A percentile compares a stretch with the other conserved stretches of the same genome.
Conservation (phyloP, 1,284 basidiomycete genomes). For the Cryptococcus sp. region DNA sequence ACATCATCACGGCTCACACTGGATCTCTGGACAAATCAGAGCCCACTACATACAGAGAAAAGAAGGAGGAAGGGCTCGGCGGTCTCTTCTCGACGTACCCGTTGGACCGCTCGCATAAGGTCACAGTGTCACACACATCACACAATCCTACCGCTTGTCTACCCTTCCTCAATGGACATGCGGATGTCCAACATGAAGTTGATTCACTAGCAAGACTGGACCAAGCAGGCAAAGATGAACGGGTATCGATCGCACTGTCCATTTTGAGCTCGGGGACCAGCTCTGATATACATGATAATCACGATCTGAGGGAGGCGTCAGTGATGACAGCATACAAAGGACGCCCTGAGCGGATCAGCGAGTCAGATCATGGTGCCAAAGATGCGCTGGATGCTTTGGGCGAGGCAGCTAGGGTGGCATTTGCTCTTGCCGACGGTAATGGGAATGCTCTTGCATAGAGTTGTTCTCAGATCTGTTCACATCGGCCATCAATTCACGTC, state of each 20-base stretch:
- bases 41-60: no score
- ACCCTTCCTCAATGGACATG: background rate
- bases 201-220: conserved; percentile 10
- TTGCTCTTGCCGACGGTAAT: no score
- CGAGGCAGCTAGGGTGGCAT: conserved; percentile 4
- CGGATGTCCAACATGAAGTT: background rate
- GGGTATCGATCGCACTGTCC: background rate
- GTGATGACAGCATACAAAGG: background rate
- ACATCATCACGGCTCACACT: background rate
- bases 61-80: background rate
- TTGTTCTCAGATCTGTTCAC: no score
- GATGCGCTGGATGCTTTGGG: conserved; percentile 14
- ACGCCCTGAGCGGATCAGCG: background rate
- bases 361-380: background rate
- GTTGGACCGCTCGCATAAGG: background rate
- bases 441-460: no score
- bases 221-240: conserved; percentile 1
- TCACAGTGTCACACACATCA: background rate
- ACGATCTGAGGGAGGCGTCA: background rate
- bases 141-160: background rate
- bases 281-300: background rate
- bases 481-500: no score
- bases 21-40: no score
- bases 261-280: background rate
- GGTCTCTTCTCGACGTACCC: background rate